These are phyloP conservation scores for Sugiyamaella valdiviana DNA, from an alignment of 805 yeast genomes.

Conservation along the genomic window DNA sequence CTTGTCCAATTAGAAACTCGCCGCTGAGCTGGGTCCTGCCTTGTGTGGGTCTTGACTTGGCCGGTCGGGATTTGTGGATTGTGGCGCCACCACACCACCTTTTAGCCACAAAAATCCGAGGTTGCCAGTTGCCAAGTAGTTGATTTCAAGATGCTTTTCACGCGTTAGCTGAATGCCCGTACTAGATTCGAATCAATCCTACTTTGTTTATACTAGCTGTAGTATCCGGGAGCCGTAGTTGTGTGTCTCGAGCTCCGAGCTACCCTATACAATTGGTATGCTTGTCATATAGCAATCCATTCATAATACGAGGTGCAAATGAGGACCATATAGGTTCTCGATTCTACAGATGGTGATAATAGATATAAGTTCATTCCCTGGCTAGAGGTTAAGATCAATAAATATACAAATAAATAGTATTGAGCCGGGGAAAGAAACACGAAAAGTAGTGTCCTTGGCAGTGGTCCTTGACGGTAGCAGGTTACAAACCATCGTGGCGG, in stretches of 20 bases:
- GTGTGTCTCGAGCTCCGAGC: too few relatives aligned
- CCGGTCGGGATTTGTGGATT: conserved; percentile 25
- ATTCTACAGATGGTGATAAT: background rate
- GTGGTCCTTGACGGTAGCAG: too few relatives aligned
- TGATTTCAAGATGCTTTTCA: too few relatives aligned
- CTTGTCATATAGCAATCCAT: too few relatives aligned
- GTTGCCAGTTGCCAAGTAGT: conserved; percentile 10
- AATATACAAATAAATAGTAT: background rate
- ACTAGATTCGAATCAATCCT: too few relatives aligned
- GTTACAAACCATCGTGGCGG: conserved; percentile 46
- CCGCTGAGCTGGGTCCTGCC: background rate
- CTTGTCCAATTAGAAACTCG: conserved; percentile 6
- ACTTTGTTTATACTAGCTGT: too few relatives aligned
- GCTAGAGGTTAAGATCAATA: background rate
- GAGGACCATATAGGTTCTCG: too few relatives aligned
- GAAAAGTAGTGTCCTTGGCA: background rate
- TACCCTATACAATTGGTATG: too few relatives aligned
- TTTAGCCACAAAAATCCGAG: conserved; percentile 19
- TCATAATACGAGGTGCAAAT: too few relatives aligned
- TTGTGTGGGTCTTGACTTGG: conserved; percentile 4
- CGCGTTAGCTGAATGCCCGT: too few relatives aligned
- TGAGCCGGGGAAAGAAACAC: background rate
- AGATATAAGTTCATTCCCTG: background rate
- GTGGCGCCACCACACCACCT: conserved; percentile 22
- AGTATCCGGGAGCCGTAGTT: too few relatives aligned